Evolutionary conservation across 495 filamentous ascomycete species (phyloP).

Genomic region (Paragyromitra xinjiangensis): DNA sequence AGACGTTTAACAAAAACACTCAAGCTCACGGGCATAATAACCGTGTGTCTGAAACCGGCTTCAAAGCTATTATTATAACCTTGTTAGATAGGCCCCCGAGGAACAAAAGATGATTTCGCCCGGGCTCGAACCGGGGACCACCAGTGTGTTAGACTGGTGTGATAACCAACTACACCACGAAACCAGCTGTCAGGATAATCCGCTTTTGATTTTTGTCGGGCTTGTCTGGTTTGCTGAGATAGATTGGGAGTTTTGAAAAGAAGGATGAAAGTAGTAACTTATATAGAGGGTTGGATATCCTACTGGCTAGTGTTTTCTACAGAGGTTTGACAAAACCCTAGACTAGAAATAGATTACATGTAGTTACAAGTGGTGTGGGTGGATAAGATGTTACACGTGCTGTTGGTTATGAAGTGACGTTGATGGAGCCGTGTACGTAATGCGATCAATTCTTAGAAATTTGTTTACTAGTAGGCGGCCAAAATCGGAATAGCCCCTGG

Average conservation of each 20-base stretch:
- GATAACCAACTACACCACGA: constrained; percentile 7
- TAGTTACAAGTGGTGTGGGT: too few species aligned
- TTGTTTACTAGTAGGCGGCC: too few species aligned
- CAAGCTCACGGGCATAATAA: background rate
- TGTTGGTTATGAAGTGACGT: too few species aligned
- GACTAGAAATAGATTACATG: too few species aligned
- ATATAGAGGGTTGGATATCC: too few species aligned
- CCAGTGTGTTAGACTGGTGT: constrained; percentile 11
- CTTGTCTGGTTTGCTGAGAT: background rate
- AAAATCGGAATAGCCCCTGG: background rate
- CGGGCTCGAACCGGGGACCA: constrained; percentile 9
- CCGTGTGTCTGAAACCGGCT: too few species aligned
- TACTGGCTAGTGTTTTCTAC: background rate
- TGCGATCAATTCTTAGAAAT: too few species aligned
- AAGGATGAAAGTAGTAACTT: background rate
- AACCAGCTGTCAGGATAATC: background rate
- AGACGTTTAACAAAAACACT: background rate
- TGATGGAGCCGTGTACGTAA: too few species aligned
- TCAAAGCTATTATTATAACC: too few species aligned
- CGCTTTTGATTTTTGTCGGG: background rate
- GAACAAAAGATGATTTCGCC: constrained; percentile 6
- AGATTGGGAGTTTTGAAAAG: background rate
- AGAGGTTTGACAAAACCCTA: too few species aligned
- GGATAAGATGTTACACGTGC: too few species aligned
- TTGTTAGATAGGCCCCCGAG: too few species aligned